Percentiles rank a stretch among this genome's conserved stretches.
Conservation (phyloP, 2,329 filamentous ascomycete genomes). For the Peltaster fructicola region DNA sequence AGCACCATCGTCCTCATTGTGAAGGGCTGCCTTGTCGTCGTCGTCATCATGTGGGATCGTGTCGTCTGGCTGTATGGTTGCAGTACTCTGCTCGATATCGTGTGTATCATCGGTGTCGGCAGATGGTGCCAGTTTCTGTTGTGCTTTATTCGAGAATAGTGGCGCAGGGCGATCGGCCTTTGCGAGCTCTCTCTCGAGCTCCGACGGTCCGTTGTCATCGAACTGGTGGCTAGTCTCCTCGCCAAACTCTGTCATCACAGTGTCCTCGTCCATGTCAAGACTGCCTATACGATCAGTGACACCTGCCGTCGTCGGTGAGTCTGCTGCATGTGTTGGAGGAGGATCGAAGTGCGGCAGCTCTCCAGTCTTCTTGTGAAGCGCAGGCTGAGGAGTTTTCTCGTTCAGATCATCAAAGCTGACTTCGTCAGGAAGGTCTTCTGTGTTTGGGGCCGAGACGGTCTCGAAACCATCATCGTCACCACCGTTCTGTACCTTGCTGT, state of each 20-base stretch:
- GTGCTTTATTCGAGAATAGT: constrained; percentile 32
- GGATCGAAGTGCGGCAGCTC: constrained; percentile 16
- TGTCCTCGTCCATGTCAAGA: constrained; percentile 43
- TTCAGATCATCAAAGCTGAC: constrained; percentile 54
- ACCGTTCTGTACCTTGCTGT: constrained; percentile 60
- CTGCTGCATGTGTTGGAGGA: constrained; percentile 18
- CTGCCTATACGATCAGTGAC: constrained; percentile 36
- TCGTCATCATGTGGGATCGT: constrained; percentile 33
- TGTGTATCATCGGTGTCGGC: constrained; percentile 4
- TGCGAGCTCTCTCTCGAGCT: constrained; percentile 16
- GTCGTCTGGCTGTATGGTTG: constrained; percentile 16
- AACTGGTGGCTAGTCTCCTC: constrained; percentile 14
- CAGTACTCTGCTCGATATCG: constrained; percentile 15
- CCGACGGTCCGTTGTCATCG: constrained; percentile 14
- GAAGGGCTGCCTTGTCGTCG: too few species aligned
- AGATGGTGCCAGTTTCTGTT: constrained; percentile 15
- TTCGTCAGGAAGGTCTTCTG: constrained; percentile 42
- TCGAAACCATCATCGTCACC: constrained; percentile 89
- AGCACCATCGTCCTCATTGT: constrained; percentile 40
- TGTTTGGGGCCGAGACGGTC: constrained; percentile 55
- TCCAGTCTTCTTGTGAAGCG: constrained; percentile 5
- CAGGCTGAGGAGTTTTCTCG: constrained; percentile 30
- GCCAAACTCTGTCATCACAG: constrained; percentile 27
- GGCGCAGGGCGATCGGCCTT: constrained; percentile 48
- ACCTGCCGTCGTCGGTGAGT: constrained; percentile 34